These are phyloP conservation scores for Candida piceae DNA, from an alignment of 805 yeast genomes.

Conservation along the genomic window DNA sequence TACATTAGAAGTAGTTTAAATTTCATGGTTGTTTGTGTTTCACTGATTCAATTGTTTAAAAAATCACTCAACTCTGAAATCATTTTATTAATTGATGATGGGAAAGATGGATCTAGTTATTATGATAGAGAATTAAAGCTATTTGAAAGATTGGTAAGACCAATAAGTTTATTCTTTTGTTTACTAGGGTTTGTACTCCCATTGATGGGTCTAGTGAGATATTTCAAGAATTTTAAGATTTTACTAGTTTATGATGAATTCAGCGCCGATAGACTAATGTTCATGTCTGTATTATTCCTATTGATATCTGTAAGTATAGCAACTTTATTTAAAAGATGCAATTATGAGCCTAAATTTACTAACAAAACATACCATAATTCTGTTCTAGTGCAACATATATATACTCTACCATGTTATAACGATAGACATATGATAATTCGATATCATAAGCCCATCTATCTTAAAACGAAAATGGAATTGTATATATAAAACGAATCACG, in stretches of 20 bases:
- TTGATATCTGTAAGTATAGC: constrained; percentile 11
- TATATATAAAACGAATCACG: too few species aligned
- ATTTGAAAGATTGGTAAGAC: constrained; percentile 9
- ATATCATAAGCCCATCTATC: too few species aligned
- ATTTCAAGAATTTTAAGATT: constrained; percentile 14
- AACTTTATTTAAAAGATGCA: too few species aligned
- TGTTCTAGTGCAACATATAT: constrained; percentile 3
- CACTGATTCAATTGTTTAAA: not conserved
- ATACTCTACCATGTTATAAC: constrained; percentile 3
- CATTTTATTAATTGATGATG: not conserved
- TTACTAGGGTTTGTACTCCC: constrained; percentile 6
- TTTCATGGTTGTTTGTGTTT: constrained; percentile 29
- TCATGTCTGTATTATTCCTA: constrained; percentile 5
- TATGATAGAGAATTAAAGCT: constrained; percentile 3
- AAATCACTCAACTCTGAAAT: constrained; percentile 1
- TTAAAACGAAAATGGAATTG: too few species aligned
- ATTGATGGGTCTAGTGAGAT: constrained; percentile 11
- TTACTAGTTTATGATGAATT: constrained; percentile 12
- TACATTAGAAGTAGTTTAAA: constrained; percentile 39
- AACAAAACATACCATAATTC: too few species aligned
- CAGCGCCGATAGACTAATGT: constrained; percentile 13
- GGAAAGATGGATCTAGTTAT: not conserved
- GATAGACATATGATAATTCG: too few species aligned
- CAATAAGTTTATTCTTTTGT: constrained; percentile 12
- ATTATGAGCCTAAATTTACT: not conserved